These are phyloP conservation scores for Carnegiea gigantea DNA, from an alignment of 179 eudicot genomes.

Conservation along the genomic window DNA sequence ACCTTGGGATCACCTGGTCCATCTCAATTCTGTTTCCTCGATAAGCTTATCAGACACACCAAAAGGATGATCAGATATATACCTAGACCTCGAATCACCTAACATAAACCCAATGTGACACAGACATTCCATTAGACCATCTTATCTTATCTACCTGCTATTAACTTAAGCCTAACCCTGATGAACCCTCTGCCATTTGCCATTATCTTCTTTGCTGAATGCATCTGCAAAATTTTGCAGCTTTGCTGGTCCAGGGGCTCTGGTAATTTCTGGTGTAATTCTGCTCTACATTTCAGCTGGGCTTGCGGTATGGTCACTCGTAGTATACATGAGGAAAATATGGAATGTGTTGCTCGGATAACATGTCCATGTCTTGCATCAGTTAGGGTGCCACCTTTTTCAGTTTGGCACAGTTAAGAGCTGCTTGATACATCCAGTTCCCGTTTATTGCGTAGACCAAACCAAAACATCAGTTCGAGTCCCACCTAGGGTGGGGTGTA, in stretches of 20 bases:
- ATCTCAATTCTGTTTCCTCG: neutral
- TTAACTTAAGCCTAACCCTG: neutral
- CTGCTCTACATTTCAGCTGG: conserved; percentile 87
- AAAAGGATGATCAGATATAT: neutral
- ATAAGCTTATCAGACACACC: neutral
- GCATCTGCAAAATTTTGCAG: conserved; percentile 40
- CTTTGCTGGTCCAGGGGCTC: conserved; percentile 48
- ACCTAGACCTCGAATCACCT: neutral
- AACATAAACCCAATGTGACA: neutral
- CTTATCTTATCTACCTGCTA: neutral
- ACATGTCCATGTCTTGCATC: conserved; percentile 8
- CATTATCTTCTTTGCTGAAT: conserved; percentile 12
- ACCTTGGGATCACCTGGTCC: neutral
- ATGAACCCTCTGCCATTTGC: neutral
- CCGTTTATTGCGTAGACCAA: neutral
- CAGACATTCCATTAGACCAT: neutral
- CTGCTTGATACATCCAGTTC: conserved; percentile 18
- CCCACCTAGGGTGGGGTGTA: neutral
- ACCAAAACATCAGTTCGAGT: neutral
- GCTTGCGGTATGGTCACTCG: conserved; percentile 90
- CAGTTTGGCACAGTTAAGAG: conserved; percentile 19
- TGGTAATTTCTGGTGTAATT: conserved; percentile 65
- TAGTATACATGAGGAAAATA: conserved; percentile 87
- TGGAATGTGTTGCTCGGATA: conserved; percentile 72
- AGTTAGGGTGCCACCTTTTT: conserved; percentile 17